A percentile compares a stretch with the other conserved stretches of the same genome.
Conservation (phyloP, 495 filamentous ascomycete species). For the Tuber umbilicatum region DNA sequence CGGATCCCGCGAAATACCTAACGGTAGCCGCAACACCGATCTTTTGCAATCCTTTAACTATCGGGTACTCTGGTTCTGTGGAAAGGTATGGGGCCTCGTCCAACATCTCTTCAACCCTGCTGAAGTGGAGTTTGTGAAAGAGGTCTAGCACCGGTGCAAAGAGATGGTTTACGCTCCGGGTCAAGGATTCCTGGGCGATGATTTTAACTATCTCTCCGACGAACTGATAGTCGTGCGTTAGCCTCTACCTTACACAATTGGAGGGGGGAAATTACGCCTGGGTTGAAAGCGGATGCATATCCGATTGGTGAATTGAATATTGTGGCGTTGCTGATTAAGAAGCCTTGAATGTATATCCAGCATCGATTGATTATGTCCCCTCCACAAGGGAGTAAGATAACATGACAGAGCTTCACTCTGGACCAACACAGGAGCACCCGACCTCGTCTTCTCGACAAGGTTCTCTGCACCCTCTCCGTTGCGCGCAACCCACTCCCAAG, state of each 20-base stretch:
- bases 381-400: neutral
- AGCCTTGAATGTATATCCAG: constrained; percentile 55
- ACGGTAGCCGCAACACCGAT: constrained; percentile 60
- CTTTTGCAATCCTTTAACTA: constrained; percentile 57
- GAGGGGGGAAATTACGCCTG: constrained; percentile 31
- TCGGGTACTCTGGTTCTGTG: constrained; percentile 51
- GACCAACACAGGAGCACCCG: constrained; percentile 63
- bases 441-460: constrained; percentile 55
- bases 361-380: neutral
- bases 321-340: constrained; percentile 62
- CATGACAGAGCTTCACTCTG: constrained; percentile 54
- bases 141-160: constrained; percentile 64
- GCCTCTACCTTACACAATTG: constrained; percentile 6
- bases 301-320: constrained; percentile 70
- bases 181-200: constrained; percentile 56
- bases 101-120: constrained; percentile 64
- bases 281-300: constrained; percentile 61
- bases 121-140: constrained; percentile 60
- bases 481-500: constrained; percentile 56
- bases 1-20: constrained; percentile 64
- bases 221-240: constrained; percentile 39
- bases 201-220: constrained; percentile 56
- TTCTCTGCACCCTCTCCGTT: constrained; percentile 58
- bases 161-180: constrained; percentile 61
- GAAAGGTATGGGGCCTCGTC: constrained; percentile 59